Evolutionary conservation across 352 stramenopile species (phyloP).

Genomic region (Thalassiosira exigua): DNA sequence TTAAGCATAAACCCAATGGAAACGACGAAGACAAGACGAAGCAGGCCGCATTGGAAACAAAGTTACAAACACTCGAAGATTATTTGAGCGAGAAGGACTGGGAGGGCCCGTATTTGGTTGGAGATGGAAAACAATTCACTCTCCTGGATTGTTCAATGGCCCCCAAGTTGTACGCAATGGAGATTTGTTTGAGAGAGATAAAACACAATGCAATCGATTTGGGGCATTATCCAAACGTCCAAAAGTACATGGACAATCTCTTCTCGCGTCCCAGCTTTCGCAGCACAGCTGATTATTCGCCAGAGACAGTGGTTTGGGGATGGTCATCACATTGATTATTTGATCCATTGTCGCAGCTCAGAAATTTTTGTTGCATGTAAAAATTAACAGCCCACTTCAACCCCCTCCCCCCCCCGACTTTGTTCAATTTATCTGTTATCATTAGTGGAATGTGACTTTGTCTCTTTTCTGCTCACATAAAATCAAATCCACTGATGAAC

Average conservation of each 20-base stretch:
- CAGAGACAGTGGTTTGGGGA: slow-evolving; percentile 78
- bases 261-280: slow-evolving; percentile 68
- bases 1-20: slow-evolving; percentile 70
- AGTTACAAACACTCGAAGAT: slow-evolving; percentile 62
- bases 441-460: too few species aligned
- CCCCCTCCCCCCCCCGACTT: too few species aligned
- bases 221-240: slow-evolving; percentile 60
- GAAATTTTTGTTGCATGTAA: too few species aligned
- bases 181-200: slow-evolving; percentile 62
- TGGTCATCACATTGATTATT: slow-evolving; percentile 60
- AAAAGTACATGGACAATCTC: slow-evolving; percentile 70
- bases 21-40: slow-evolving; percentile 63
- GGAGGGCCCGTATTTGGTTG: slow-evolving; percentile 62
- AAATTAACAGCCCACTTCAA: too few species aligned
- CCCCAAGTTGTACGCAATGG: slow-evolving; percentile 81
- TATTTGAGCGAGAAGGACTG: slow-evolving; percentile 52
- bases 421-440: too few species aligned
- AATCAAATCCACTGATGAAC: too few species aligned
- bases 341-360: neutral
- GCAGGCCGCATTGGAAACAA: slow-evolving; percentile 52
- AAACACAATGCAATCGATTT: slow-evolving; percentile 71
- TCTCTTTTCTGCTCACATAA: too few species aligned
- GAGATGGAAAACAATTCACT: slow-evolving; percentile 67
- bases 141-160: slow-evolving; percentile 76
- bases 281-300: slow-evolving; percentile 67